phyloP scores from a whole-genome alignment of 2,329 filamentous ascomycete species.

The Moelleriella libera region DNA sequence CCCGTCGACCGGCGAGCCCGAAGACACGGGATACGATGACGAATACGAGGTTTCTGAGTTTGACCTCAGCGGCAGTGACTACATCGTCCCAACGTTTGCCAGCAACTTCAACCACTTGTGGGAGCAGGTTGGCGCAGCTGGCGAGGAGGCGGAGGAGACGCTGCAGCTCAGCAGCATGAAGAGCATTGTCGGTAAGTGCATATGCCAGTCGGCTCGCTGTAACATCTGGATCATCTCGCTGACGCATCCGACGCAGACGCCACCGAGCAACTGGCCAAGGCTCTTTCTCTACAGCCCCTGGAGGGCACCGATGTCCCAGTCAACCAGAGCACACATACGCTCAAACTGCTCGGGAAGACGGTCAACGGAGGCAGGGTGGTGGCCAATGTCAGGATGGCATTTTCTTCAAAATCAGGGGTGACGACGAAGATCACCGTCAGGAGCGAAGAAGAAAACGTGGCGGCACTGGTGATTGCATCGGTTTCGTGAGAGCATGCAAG shows the following conservation, averaged over 20 bases:
- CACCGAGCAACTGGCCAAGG: conserved; percentile 76
- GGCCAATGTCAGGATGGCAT: conserved; percentile 82
- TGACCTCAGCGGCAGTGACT: conserved; percentile 82
- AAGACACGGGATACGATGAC: conserved; percentile 87
- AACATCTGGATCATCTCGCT: too few species aligned
- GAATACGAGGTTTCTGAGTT: conserved; percentile 96
- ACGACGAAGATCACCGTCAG: conserved; percentile 91
- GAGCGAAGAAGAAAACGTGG: conserved; percentile 85
- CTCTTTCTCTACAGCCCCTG: conserved; percentile 80
- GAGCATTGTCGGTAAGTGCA: conserved; percentile 70
- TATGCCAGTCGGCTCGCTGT: not conserved
- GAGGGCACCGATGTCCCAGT: conserved; percentile 88
- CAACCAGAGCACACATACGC: conserved; percentile 78
- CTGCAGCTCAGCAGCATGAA: conserved; percentile 77
- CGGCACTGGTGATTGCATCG: conserved; percentile 68
- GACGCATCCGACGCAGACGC: conserved; percentile 46
- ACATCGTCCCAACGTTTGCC: conserved; percentile 84
- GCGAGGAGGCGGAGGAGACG: conserved; percentile 84
- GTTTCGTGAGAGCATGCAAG: conserved; percentile 61
- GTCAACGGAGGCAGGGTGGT: conserved; percentile 82
- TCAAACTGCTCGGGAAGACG: conserved; percentile 94
- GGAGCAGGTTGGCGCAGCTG: conserved; percentile 81
- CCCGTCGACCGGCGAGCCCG: conserved; percentile 80
- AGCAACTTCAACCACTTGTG: conserved; percentile 92
- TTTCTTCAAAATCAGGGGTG: conserved; percentile 79